Evolutionary conservation across 176 grass and related monocot genomes (phyloP).

Genomic region (Poa annua): DNA sequence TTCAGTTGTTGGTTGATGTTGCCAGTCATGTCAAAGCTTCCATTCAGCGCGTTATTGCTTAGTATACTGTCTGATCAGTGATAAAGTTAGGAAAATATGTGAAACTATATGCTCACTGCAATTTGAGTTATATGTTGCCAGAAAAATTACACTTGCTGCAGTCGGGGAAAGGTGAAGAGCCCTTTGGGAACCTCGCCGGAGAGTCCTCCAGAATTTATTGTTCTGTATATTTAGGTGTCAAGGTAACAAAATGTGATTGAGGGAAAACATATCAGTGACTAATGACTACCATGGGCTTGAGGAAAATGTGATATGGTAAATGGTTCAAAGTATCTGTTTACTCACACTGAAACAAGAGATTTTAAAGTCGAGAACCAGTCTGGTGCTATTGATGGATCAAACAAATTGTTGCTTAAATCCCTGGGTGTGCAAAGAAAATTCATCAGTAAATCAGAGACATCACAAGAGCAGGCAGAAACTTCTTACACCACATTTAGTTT

Average conservation of each 20-base stretch:
- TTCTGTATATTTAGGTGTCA: slow-evolving; percentile 55
- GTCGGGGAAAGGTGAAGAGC: slow-evolving; percentile 57
- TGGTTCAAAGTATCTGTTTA: slow-evolving; percentile 39
- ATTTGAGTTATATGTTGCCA: slow-evolving; percentile 28
- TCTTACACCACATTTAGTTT: slow-evolving; percentile 66
- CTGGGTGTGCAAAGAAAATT: slow-evolving; percentile 41
- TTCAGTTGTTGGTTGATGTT: slow-evolving; percentile 54
- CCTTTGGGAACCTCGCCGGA: slow-evolving; percentile 47
- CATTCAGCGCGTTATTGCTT: slow-evolving; percentile 60
- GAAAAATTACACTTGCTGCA: slow-evolving; percentile 88
- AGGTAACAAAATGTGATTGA: slow-evolving; percentile 26
- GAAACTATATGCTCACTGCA: slow-evolving; percentile 14
- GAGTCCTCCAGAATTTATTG: slow-evolving; percentile 62
- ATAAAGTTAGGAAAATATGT: slow-evolving; percentile 27
- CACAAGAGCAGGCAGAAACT: slow-evolving; percentile 6
- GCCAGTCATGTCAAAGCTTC: slow-evolving; percentile 59
- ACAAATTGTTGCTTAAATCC: slow-evolving; percentile 85
- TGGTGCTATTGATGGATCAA: slow-evolving; percentile 56
- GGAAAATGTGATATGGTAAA: slow-evolving; percentile 27
- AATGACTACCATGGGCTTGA: background rate
- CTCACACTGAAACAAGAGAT: slow-evolving; percentile 71
- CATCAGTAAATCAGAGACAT: slow-evolving; percentile 8
- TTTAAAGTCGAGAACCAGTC: slow-evolving; percentile 57
- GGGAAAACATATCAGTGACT: slow-evolving; percentile 12
- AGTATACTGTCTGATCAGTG: slow-evolving; percentile 60